phyloP scores from a whole-genome alignment of 2,329 filamentous ascomycete species.

The Penicillium sp. region DNA sequence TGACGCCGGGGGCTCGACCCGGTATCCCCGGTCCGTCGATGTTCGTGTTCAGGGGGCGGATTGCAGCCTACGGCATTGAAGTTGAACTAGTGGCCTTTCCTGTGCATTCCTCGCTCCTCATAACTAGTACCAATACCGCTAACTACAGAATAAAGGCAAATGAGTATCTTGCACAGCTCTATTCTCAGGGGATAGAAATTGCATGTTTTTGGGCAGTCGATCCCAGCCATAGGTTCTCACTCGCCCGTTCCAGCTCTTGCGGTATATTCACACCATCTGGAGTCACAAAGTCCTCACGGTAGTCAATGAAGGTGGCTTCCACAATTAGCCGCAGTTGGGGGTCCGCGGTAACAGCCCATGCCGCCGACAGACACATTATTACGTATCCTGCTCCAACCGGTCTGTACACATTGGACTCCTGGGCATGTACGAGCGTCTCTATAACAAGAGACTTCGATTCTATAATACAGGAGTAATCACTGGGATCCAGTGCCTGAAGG shows the following conservation, averaged over 20 bases:
- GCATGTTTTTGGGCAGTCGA: not conserved
- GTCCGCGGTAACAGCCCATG: slow-evolving; percentile 22
- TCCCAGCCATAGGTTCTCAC: slow-evolving; percentile 11
- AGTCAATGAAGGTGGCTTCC: slow-evolving; percentile 18
- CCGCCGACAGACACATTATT: slow-evolving; percentile 20
- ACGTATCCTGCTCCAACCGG: slow-evolving; percentile 30
- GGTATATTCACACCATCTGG: not conserved
- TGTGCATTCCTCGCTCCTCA: too few species aligned
- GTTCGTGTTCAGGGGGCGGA: not conserved
- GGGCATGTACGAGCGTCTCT: slow-evolving; percentile 24
- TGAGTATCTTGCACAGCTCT: not conserved
- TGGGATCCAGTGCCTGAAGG: slow-evolving; percentile 23
- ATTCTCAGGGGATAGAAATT: not conserved
- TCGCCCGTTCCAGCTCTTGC: slow-evolving; percentile 7
- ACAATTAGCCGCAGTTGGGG: slow-evolving; percentile 11
- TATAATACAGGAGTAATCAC: slow-evolving; percentile 10
- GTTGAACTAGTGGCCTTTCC: too few species aligned
- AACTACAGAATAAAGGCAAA: not conserved
- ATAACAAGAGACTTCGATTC: slow-evolving; percentile 19
- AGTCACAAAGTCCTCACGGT: slow-evolving; percentile 19
- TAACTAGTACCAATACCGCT: not conserved
- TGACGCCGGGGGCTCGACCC: not conserved
- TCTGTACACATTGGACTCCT: slow-evolving; percentile 21
- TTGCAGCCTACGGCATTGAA: not conserved
- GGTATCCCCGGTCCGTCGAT: not conserved